Conservation (phyloP, 257 asterid species). For the Knoxia roxburghii region DNA sequence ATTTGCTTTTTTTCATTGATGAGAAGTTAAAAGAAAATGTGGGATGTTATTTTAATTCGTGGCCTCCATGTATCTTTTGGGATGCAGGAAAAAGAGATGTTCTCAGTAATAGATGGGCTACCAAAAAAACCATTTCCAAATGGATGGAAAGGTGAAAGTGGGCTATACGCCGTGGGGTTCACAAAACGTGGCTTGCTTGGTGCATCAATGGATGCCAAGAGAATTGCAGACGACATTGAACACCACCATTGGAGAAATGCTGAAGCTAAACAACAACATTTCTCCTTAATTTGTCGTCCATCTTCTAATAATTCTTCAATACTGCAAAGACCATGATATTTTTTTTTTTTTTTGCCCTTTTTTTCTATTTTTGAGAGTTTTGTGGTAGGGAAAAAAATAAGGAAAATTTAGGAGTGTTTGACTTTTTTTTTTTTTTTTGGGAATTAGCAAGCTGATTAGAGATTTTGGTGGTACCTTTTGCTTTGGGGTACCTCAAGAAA, state of each 20-base stretch:
- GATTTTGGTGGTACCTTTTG: slow-evolving; percentile 6
- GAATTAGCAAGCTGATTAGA: slow-evolving; percentile 4
- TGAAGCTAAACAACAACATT: slow-evolving; percentile 28
- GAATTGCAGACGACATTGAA: slow-evolving; percentile 63
- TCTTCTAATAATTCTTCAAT: slow-evolving; percentile 15
- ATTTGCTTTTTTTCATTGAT: no score
- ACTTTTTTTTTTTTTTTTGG: background rate
- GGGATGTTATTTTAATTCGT: background rate
- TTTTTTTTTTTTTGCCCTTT: background rate
- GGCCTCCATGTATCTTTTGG: background rate
- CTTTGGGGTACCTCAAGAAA: slow-evolving; percentile 15
- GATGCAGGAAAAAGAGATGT: slow-evolving; percentile 70
- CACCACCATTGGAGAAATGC: slow-evolving; percentile 29
- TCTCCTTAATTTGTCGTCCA: slow-evolving; percentile 20
- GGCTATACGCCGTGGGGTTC: slow-evolving; percentile 93
- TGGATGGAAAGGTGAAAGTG: slow-evolving; percentile 92
- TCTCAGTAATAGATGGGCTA: slow-evolving; percentile 79
- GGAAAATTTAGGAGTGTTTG: slow-evolving; percentile 9
- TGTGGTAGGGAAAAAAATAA: background rate
- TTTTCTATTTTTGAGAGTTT: background rate
- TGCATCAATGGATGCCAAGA: slow-evolving; percentile 87
- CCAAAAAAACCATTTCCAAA: slow-evolving; percentile 86
- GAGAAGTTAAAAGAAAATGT: background rate
- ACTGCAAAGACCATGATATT: background rate
- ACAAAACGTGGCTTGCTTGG: slow-evolving; percentile 98